These are phyloP conservation scores for Fusarium sacchari DNA, from an alignment of 2,329 filamentous ascomycete species.

Conservation along the genomic window DNA sequence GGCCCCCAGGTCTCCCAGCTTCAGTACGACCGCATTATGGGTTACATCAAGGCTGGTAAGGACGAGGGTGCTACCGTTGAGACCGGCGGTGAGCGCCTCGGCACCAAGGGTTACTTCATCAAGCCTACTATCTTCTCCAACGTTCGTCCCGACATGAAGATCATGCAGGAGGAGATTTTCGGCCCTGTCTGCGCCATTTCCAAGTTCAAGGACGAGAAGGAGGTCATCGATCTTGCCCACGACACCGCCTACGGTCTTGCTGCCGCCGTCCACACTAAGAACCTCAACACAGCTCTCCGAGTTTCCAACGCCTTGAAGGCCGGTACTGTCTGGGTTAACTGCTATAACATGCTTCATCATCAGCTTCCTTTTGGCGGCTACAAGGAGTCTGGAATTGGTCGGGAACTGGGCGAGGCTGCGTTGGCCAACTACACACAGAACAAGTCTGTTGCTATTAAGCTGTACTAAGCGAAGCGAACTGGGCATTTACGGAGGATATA, in stretches of 20 bases:
- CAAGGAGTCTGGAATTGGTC: slow-evolving; percentile 82
- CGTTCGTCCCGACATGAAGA: slow-evolving; percentile 86
- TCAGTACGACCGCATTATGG: slow-evolving; percentile 91
- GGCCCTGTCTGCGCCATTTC: slow-evolving; percentile 85
- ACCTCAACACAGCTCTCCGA: slow-evolving; percentile 84
- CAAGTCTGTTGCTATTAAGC: slow-evolving; percentile 70
- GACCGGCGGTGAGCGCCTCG: slow-evolving; percentile 64
- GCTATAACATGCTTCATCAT: slow-evolving; percentile 77
- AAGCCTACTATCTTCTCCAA: slow-evolving; percentile 90
- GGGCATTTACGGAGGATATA: slow-evolving; percentile 16
- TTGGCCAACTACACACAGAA: slow-evolving; percentile 74
- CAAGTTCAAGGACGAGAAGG: slow-evolving; percentile 86
- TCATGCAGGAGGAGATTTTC: slow-evolving; percentile 92
- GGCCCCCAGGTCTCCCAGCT: slow-evolving; percentile 86
- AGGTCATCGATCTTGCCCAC: slow-evolving; percentile 80
- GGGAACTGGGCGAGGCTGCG: slow-evolving; percentile 77
- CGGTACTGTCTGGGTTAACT: slow-evolving; percentile 70
- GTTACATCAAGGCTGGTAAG: slow-evolving; percentile 76
- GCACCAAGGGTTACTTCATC: slow-evolving; percentile 87
- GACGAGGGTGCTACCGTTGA: slow-evolving; percentile 70
- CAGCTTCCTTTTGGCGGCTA: slow-evolving; percentile 76
- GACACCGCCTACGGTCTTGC: slow-evolving; percentile 83
- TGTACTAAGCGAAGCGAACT: slow-evolving; percentile 32
- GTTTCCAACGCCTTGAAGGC: slow-evolving; percentile 80
- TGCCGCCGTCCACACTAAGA: slow-evolving; percentile 82